phyloP scores from a whole-genome alignment of 176 grass and related monocot species.

The Aegilops bicornis region DNA sequence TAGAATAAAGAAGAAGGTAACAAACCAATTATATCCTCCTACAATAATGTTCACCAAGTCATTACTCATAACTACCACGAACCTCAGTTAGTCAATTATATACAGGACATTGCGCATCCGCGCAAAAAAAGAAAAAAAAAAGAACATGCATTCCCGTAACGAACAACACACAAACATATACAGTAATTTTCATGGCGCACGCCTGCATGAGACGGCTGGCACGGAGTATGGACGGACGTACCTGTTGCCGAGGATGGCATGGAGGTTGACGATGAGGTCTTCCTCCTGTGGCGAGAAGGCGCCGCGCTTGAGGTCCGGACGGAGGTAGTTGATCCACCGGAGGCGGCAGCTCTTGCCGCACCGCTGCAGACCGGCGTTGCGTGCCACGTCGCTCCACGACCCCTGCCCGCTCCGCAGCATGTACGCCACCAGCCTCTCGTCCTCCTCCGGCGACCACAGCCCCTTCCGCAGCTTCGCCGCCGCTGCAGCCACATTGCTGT shows the following conservation, averaged over 20 bases:
- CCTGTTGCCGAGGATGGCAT: slow-evolving; percentile 95
- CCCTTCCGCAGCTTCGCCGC: slow-evolving; percentile 77
- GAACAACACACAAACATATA: not conserved
- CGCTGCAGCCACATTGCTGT: slow-evolving; percentile 9
- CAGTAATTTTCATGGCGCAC: not conserved
- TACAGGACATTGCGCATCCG: not conserved
- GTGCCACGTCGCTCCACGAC: slow-evolving; percentile 93
- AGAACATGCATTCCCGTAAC: too few species aligned
- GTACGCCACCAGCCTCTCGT: slow-evolving; percentile 86
- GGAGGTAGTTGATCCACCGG: slow-evolving; percentile 98
- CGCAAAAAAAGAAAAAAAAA: too few species aligned
- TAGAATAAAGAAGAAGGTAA: not conserved
- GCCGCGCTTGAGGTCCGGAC: slow-evolving; percentile 96
- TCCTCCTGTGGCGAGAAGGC: slow-evolving; percentile 97
- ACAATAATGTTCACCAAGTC: slow-evolving; percentile 6
- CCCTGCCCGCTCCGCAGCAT: slow-evolving; percentile 91
- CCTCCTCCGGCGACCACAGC: slow-evolving; percentile 98
- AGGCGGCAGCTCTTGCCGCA: slow-evolving; percentile 99
- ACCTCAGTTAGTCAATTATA: not conserved
- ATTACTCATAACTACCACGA: not conserved
- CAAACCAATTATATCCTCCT: not conserved
- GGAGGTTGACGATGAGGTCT: slow-evolving; percentile 90
- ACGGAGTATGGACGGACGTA: not conserved
- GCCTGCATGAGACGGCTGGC: not conserved
- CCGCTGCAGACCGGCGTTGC: slow-evolving; percentile 87